A percentile compares a stretch with the other conserved stretches of the same genome.
Evolutionary conservation across 2,329 filamentous ascomycete species (phyloP).

Genomic region (Neophaeococcomyces mojaviensis): DNA sequence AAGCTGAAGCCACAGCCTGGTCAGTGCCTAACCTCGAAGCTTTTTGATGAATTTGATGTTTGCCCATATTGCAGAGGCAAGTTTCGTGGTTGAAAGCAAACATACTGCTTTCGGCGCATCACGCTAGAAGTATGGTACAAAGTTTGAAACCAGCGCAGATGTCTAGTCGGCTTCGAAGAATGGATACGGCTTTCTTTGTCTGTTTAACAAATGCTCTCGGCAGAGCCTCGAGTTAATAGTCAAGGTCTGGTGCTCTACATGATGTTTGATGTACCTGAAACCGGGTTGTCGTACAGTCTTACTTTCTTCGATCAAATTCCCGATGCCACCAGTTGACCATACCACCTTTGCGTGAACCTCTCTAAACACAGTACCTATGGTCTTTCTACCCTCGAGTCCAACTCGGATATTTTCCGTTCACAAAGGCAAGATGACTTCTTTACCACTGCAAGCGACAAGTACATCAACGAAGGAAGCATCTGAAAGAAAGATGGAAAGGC

Average conservation of each 20-base stretch:
- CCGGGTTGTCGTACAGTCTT: too few species aligned
- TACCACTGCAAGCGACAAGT: neutral
- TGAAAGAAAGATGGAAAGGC: neutral
- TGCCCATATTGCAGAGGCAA: slow-evolving; percentile 24
- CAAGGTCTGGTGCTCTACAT: too few species aligned
- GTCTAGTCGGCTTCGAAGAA: too few species aligned
- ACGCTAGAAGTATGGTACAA: neutral
- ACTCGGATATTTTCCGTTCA: neutral
- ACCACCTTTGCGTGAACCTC: too few species aligned
- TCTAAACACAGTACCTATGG: neutral
- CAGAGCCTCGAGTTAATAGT: too few species aligned
- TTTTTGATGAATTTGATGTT: slow-evolving; percentile 22
- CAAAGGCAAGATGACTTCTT: neutral
- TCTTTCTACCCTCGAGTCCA: slow-evolving; percentile 5
- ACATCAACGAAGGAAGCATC: neutral
- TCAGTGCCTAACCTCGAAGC: slow-evolving; percentile 18
- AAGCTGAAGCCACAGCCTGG: slow-evolving; percentile 16
- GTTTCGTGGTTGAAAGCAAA: slow-evolving; percentile 17
- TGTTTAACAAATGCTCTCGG: too few species aligned
- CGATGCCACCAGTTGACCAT: too few species aligned
- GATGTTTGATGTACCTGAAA: too few species aligned
- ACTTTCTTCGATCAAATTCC: too few species aligned
- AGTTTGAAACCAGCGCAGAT: neutral
- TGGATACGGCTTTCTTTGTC: too few species aligned
- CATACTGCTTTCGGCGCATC: neutral